Evolutionary conservation across 495 filamentous ascomycete genomes (phyloP).

Genomic region (Apodospora peruviana): DNA sequence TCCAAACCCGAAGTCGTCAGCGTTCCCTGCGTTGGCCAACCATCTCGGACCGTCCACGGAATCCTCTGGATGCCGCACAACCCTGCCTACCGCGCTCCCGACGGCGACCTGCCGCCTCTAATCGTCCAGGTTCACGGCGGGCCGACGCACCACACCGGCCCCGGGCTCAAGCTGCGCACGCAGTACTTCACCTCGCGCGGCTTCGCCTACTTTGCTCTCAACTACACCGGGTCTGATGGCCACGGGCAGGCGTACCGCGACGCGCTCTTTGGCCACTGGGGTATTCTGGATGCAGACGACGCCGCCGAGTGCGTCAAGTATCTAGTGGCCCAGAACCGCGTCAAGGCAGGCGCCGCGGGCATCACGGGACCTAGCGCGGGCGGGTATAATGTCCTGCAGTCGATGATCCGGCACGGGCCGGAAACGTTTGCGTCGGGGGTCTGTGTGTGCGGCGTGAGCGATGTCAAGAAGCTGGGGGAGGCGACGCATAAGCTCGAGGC

Average conservation of each 20-base stretch:
- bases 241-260: slow-evolving; percentile 44
- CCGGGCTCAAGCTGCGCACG: slow-evolving; percentile 27
- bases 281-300: slow-evolving; percentile 39
- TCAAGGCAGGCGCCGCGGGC: slow-evolving; percentile 36
- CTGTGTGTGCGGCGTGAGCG: slow-evolving; percentile 41
- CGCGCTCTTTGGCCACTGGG: slow-evolving; percentile 39
- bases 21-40: slow-evolving; percentile 27
- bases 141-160: slow-evolving; percentile 34
- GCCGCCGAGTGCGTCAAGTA: slow-evolving; percentile 36
- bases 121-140: slow-evolving; percentile 45
- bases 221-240: slow-evolving; percentile 46
- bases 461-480: slow-evolving; percentile 32
- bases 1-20: slow-evolving; percentile 29
- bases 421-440: slow-evolving; percentile 34
- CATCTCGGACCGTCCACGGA: slow-evolving; percentile 27
- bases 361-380: slow-evolving; percentile 44
- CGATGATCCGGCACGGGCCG: slow-evolving; percentile 25
- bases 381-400: slow-evolving; percentile 43
- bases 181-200: slow-evolving; percentile 50
- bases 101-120: slow-evolving; percentile 32
- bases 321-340: slow-evolving; percentile 25
- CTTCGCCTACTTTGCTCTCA: slow-evolving; percentile 42
- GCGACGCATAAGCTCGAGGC: slow-evolving; percentile 50
- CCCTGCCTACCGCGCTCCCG: slow-evolving; percentile 25
- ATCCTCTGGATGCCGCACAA: slow-evolving; percentile 43